Percentiles rank a stretch among this genome's conserved stretches.
Evolutionary conservation across 1,139 yeast genomes (phyloP).

Genomic region (Casaregolazyma lundiana): DNA sequence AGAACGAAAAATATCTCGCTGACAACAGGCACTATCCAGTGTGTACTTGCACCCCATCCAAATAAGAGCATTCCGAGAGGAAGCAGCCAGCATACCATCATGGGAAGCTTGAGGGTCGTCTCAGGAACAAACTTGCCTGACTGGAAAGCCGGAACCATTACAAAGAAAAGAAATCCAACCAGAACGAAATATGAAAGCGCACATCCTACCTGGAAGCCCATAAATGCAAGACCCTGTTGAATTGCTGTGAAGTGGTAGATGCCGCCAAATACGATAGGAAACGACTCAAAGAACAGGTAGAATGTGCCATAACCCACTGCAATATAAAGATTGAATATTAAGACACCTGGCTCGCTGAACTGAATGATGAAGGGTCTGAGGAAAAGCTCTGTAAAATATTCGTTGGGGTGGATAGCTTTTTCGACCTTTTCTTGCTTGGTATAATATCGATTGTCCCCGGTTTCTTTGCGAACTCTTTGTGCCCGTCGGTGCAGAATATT

Average conservation of each 20-base stretch:
- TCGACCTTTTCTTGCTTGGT: slow-evolving; percentile 23
- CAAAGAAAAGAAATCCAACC: slow-evolving; percentile 14
- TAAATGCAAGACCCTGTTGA: slow-evolving; percentile 46
- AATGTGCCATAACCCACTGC: slow-evolving; percentile 51
- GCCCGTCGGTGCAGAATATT: slow-evolving; percentile 48
- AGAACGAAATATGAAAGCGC: slow-evolving; percentile 23
- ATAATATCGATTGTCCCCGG: slow-evolving; percentile 44
- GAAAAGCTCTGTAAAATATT: slow-evolving; percentile 43
- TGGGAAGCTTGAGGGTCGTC: slow-evolving; percentile 16
- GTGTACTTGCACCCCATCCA: slow-evolving; percentile 60
- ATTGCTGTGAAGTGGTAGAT: slow-evolving; percentile 46
- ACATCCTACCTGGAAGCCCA: slow-evolving; percentile 45
- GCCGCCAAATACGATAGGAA: slow-evolving; percentile 50
- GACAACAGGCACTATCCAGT: slow-evolving; percentile 76
- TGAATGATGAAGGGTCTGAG: slow-evolving; percentile 42
- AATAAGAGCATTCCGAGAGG: slow-evolving; percentile 47
- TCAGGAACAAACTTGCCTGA: slow-evolving; percentile 19
- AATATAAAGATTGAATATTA: slow-evolving; percentile 41
- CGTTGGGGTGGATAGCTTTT: slow-evolving; percentile 17
- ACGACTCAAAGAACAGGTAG: slow-evolving; percentile 59
- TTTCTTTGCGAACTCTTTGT: slow-evolving; percentile 40
- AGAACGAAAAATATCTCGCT: slow-evolving; percentile 76
- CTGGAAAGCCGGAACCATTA: slow-evolving; percentile 13
- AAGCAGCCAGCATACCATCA: slow-evolving; percentile 49
- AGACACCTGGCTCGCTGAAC: slow-evolving; percentile 33